Base-by-base conservation (phyloP, 2,329 filamentous ascomycete species). In the Penicillium digitatum region DNA sequence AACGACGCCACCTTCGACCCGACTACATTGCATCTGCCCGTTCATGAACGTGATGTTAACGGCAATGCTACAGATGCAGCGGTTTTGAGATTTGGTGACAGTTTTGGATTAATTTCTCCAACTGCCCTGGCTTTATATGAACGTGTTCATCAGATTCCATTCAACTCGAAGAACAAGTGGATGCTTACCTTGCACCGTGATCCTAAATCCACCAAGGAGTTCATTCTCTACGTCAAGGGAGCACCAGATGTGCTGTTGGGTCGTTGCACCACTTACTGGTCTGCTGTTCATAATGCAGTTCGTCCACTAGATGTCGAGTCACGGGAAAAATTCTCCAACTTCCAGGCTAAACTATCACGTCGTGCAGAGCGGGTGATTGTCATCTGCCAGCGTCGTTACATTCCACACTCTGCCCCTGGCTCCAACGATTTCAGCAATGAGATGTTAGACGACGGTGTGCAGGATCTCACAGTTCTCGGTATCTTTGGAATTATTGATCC, bases 141-240 rank as follows among this genome's bases (percentile, higher is more conserved):
- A 39, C 84, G 82, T 52, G 80, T 84, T 3, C 90, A 86, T 63
- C 84, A 88, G 54, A 77, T 89, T 22, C 85, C 87, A 0, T 92
- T 92, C 74, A 92, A 91, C 74, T 89, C 86, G 70, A 89, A 90
- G 75, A 91, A 91, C 75, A 92, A 92, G 71, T 91, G 85, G 72
- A 91, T 90, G 83, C 82, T 92, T 48, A 81, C 84, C 31, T 79
- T 87, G 56, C 61, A 62, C 54, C 56, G 61, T 54, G 59, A 68
- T 61, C 64, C 60, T 67, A 74, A 29, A 73, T 72, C 16, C 61
- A 77, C 32, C 11, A 55, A 56, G 5, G 48, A 39, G 18, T 66
- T 66, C 26, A 56, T 69, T 35, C 37, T 70, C 29, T 67, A 86
- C 29, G 88, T 91, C 69, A 91, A 93, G 68, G 88, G 89, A 2